Percentiles rank a stretch among this genome's conserved stretches.
Evolutionary conservation across 805 yeast species (phyloP).

Genomic region (Schwanniomyces yamadae): DNA sequence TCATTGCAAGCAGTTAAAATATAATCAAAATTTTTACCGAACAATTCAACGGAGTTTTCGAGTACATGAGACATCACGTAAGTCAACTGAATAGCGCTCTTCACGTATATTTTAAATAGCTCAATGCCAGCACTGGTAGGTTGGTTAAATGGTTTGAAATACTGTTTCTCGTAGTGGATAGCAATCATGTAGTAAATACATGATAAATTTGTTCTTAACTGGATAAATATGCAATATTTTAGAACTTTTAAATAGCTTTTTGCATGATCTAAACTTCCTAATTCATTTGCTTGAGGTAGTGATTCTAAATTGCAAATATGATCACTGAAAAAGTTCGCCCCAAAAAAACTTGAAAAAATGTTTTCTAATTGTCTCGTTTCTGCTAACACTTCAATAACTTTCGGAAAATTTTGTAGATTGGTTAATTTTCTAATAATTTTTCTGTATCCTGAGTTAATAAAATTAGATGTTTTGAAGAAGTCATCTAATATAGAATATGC

Average conservation of each 20-base stretch:
- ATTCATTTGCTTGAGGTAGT: slow-evolving; percentile 10
- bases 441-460: slow-evolving; percentile 28
- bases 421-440: slow-evolving; percentile 24
- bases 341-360: slow-evolving; percentile 35
- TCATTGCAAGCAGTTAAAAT: slow-evolving; percentile 37
- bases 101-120: slow-evolving; percentile 39
- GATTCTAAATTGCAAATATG: slow-evolving; percentile 26
- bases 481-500: slow-evolving; percentile 15
- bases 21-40: slow-evolving; percentile 40
- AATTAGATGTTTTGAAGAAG: slow-evolving; percentile 10
- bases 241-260: slow-evolving; percentile 32
- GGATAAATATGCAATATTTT: slow-evolving; percentile 34
- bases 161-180: slow-evolving; percentile 38
- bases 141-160: slow-evolving; percentile 20
- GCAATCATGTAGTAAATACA: slow-evolving; percentile 41
- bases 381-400: slow-evolving; percentile 31
- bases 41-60: slow-evolving; percentile 41
- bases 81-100: slow-evolving; percentile 41
- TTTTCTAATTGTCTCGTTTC: slow-evolving; percentile 38
- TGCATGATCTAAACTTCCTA: slow-evolving; percentile 24
- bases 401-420: slow-evolving; percentile 29
- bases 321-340: slow-evolving; percentile 42
- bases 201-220: slow-evolving; percentile 38
- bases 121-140: slow-evolving; percentile 36
- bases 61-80: slow-evolving; percentile 43